These are phyloP conservation scores for Psophocarpus tetragonolobus DNA, from an alignment of 306 rosid genomes.

Conservation along the genomic window DNA sequence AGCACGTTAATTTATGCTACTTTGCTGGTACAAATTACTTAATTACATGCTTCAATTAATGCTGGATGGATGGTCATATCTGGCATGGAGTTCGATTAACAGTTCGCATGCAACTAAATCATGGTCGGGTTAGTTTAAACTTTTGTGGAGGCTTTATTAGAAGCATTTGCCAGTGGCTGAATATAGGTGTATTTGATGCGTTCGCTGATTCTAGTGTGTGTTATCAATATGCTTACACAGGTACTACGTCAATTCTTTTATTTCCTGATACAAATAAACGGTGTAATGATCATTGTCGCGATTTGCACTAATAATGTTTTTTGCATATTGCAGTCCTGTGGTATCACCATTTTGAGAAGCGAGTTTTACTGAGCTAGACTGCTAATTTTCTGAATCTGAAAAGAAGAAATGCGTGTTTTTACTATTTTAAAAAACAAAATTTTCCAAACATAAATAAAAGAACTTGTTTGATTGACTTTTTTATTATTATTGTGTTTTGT, in stretches of 20 bases:
- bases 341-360: background rate
- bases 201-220: background rate
- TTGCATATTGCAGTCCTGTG: slow-evolving; percentile 24
- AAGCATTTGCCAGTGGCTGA: background rate
- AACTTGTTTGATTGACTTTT: background rate
- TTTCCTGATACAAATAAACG: slow-evolving; percentile 2
- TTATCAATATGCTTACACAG: slow-evolving; percentile 32
- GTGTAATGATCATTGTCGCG: background rate
- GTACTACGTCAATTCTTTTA: background rate
- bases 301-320: slow-evolving; percentile 13
- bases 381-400: background rate
- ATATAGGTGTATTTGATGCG: slow-evolving; percentile 2
- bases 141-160: slow-evolving; percentile 21
- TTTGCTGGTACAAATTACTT: slow-evolving; percentile 13
- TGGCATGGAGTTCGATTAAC: slow-evolving; percentile 29
- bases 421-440: background rate
- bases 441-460: background rate
- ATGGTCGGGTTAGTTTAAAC: background rate
- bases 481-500: background rate
- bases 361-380: background rate
- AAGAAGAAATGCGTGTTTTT: background rate
- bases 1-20: background rate
- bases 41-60: background rate
- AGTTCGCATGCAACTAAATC: slow-evolving; percentile 26
- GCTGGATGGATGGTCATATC: slow-evolving; percentile 16